Conservation (phyloP, 1,284 basidiomycete genomes). For the Irpex sp. region DNA sequence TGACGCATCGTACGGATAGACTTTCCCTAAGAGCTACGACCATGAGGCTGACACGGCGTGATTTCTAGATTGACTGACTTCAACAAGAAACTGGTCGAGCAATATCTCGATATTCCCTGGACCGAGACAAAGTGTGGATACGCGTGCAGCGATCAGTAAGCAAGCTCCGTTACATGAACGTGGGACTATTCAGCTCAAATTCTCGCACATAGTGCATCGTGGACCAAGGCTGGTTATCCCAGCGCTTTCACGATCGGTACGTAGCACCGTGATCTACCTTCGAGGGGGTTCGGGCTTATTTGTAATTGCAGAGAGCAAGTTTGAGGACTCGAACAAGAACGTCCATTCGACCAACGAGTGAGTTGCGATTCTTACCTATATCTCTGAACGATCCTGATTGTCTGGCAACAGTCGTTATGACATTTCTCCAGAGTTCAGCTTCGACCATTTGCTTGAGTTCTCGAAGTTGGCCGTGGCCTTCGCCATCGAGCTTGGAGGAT, state of each 20-base stretch:
- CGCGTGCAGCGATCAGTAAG: constrained; percentile 89
- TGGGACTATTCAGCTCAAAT: constrained; percentile 12
- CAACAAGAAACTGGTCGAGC: constrained; percentile 72
- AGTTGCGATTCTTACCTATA: constrained; percentile 26
- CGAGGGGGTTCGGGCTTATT: constrained; percentile 15
- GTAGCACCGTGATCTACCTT: constrained; percentile 19
- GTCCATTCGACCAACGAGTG: constrained; percentile 84
- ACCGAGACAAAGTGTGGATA: constrained; percentile 88
- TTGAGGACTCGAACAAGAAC: constrained; percentile 73
- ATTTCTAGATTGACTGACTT: constrained; percentile 63
- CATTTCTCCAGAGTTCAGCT: constrained; percentile 84
- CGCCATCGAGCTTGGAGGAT: constrained; percentile 73
- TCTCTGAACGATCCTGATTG: constrained; percentile 3
- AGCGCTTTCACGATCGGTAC: constrained; percentile 81
- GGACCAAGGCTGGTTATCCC: constrained; percentile 83
- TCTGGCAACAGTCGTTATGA: constrained; percentile 62
- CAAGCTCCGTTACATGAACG: constrained; percentile 17
- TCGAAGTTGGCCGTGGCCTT: constrained; percentile 87
- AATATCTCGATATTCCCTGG: constrained; percentile 78
- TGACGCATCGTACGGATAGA: constrained; percentile 49
- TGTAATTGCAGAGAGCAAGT: constrained; percentile 54
- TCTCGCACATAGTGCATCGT: constrained; percentile 60
- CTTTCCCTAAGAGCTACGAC: constrained; percentile 1
- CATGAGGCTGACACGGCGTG: constrained; percentile 6
- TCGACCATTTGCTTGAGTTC: constrained; percentile 81